Conservation (phyloP, 2,329 filamentous ascomycete genomes). For the Nectriaceae sp. region DNA sequence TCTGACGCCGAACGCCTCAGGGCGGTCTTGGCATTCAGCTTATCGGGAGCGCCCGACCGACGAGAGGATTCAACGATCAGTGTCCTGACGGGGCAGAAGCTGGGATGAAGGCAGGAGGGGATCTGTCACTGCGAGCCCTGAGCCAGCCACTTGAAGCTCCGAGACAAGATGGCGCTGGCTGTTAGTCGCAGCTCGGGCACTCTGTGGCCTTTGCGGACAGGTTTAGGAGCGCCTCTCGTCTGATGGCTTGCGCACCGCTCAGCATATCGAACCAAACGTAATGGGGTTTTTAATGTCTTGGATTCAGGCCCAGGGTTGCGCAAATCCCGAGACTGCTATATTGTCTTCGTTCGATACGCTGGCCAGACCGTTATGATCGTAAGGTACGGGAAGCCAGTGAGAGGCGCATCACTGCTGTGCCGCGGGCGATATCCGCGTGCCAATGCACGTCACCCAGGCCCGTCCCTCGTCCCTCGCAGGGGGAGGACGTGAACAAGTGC, state of each 20-base stretch:
- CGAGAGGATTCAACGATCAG: conserved; percentile 21
- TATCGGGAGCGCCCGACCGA: conserved; percentile 27
- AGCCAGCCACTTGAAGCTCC: neutral
- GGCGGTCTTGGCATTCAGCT: conserved; percentile 12
- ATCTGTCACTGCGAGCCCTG: neutral
- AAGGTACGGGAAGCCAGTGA: neutral
- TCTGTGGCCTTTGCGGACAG: neutral
- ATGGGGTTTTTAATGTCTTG: no score
- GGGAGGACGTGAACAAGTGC: no score
- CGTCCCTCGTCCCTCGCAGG: neutral
- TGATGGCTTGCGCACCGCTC: neutral
- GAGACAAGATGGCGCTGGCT: neutral
- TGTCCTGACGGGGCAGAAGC: conserved; percentile 6
- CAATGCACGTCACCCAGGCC: neutral
- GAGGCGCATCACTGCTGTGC: neutral
- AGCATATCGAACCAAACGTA: no score
- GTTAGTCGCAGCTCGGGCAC: neutral
- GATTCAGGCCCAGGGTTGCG: neutral
- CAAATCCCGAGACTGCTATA: neutral
- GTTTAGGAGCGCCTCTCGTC: neutral
- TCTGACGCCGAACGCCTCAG: conserved; percentile 10
- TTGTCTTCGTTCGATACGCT: neutral
- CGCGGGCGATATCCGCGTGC: neutral
- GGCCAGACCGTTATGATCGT: neutral
- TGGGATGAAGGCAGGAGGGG: neutral